Conservation (phyloP, 345 rosid genomes). For the Crucihimalaya himalaica region DNA sequence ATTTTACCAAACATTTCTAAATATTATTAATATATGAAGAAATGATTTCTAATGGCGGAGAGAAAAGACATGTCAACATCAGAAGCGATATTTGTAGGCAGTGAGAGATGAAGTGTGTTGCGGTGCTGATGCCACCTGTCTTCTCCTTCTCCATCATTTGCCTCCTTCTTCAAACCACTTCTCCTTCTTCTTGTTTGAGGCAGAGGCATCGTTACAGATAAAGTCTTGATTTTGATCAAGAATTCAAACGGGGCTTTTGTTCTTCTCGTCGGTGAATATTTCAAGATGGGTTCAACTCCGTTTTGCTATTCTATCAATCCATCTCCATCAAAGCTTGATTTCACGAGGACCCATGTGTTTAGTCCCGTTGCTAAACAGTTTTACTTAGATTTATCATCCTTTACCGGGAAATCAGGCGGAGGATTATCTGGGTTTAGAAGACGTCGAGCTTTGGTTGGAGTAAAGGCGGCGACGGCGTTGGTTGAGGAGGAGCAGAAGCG, state of each 20-base stretch:
- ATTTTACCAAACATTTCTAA: background rate
- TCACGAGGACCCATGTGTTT: slow-evolving; percentile 55
- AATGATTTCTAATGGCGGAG: slow-evolving; percentile 37
- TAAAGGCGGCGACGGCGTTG: slow-evolving; percentile 45
- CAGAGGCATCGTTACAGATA: background rate
- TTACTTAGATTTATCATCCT: slow-evolving; percentile 49
- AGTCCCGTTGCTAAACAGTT: slow-evolving; percentile 39
- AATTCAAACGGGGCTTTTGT: background rate
- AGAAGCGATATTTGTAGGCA: slow-evolving; percentile 32
- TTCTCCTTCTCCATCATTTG: slow-evolving; percentile 28
- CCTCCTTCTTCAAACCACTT: slow-evolving; percentile 30
- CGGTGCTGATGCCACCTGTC: slow-evolving; percentile 48
- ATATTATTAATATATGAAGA: background rate
- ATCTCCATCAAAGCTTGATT: slow-evolving; percentile 47
- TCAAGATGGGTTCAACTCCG: slow-evolving; percentile 65
- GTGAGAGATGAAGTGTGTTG: slow-evolving; percentile 31
- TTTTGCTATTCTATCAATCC: slow-evolving; percentile 53
- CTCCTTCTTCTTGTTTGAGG: slow-evolving; percentile 2
- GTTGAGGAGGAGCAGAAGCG: slow-evolving; percentile 15
- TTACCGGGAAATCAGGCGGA: slow-evolving; percentile 37
- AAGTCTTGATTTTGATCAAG: background rate
- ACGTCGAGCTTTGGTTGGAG: slow-evolving; percentile 34
- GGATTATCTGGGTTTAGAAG: slow-evolving; percentile 30
- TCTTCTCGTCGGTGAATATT: background rate
- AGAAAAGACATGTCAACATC: slow-evolving; percentile 23